phyloP scores from a whole-genome alignment of 2,329 filamentous ascomycete genomes.

The Fusarium denticulatum region DNA sequence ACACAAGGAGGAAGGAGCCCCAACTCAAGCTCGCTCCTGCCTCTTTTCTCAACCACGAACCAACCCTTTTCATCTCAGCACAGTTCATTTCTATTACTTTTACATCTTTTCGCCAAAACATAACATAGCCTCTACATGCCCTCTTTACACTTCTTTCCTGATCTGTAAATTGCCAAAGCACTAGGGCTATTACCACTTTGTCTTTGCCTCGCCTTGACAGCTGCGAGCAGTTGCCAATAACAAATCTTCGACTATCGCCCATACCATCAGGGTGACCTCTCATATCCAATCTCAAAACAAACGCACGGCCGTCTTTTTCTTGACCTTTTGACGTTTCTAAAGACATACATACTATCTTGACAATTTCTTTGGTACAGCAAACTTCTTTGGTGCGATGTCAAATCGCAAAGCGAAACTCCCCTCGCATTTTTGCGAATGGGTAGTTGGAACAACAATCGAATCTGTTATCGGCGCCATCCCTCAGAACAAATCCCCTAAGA shows the following conservation, averaged over 20 bases:
- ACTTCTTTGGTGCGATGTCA: constrained; percentile 17
- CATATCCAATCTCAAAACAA: not conserved
- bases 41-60: constrained; percentile 73
- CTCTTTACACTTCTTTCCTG: not conserved
- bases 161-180: not conserved
- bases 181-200: not conserved
- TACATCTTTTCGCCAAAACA: not conserved
- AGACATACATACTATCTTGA: not conserved
- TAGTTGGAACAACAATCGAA: constrained; percentile 51
- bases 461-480: constrained; percentile 43
- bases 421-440: constrained; percentile 53
- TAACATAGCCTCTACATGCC: too few species aligned
- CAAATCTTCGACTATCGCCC: not conserved
- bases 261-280: not conserved
- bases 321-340: constrained; percentile 2
- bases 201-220: constrained; percentile 1
- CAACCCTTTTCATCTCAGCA: not conserved
- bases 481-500: constrained; percentile 40
- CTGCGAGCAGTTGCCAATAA: constrained; percentile 12
- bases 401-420: constrained; percentile 32
- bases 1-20: not conserved
- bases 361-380: constrained; percentile 5
- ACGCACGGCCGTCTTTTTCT: not conserved
- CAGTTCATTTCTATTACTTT: not conserved
- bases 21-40: not conserved